phyloP scores from a whole-genome alignment of 1,139 yeast species.

The Hansenula lynferdii region DNA sequence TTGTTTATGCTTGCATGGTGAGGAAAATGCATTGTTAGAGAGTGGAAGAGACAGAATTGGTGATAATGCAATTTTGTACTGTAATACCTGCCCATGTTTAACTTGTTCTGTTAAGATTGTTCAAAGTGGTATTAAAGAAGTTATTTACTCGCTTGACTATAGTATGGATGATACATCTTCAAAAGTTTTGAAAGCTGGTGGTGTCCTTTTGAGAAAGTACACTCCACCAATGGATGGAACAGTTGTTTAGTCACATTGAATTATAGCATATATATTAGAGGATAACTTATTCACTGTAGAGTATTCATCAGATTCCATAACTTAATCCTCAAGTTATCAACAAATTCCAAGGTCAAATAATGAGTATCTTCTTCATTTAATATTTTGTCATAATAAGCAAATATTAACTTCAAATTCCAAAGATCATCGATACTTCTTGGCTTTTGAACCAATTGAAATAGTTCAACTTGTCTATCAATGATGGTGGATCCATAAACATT shows the following conservation, averaged over 20 bases:
- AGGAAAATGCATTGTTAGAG: constrained; percentile 91
- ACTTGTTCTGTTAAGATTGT: constrained; percentile 95
- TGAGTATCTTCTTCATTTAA: constrained; percentile 17
- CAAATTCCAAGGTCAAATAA: constrained; percentile 43
- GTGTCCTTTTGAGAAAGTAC: constrained; percentile 69
- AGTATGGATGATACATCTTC: constrained; percentile 83
- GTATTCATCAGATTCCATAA: constrained; percentile 28
- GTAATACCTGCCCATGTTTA: constrained; percentile 96
- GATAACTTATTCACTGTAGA: background rate
- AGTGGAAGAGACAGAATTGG: constrained; percentile 89
- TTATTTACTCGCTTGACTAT: constrained; percentile 90
- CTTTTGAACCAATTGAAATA: constrained; percentile 37
- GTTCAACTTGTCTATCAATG: constrained; percentile 52
- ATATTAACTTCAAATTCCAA: constrained; percentile 61
- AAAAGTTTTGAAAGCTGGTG: constrained; percentile 67
- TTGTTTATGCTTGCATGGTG: constrained; percentile 93
- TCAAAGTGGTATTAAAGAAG: constrained; percentile 87
- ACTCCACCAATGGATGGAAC: constrained; percentile 47
- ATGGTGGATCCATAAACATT: constrained; percentile 33
- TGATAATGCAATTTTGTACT: constrained; percentile 60
- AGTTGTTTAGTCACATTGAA: constrained; percentile 4
- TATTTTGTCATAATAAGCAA: constrained; percentile 49
- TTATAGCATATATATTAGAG: background rate
- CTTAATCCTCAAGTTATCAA: constrained; percentile 45
- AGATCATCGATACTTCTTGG: constrained; percentile 52